Percentiles rank a stretch among this genome's conserved stretches.
Conservation (phyloP, 1,284 basidiomycete genomes). For the Afroboletus lepidellus region DNA sequence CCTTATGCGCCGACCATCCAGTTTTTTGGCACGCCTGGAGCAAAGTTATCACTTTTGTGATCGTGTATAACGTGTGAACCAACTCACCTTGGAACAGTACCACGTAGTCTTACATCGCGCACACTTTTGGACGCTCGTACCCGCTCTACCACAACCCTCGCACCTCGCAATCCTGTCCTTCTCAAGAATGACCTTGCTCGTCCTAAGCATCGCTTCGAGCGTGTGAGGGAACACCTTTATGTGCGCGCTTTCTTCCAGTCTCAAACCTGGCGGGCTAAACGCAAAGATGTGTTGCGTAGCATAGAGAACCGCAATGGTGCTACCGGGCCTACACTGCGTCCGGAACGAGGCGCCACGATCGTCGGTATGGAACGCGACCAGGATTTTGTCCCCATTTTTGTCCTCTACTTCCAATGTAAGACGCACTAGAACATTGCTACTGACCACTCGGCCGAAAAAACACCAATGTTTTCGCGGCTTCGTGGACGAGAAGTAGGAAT, state of each 20-base stretch:
- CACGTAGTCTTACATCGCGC: slow-evolving; percentile 28
- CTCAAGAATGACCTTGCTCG: slow-evolving; percentile 25
- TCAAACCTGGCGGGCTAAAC: slow-evolving; percentile 31
- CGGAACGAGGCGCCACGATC: slow-evolving; percentile 29
- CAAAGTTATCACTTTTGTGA: slow-evolving; percentile 6
- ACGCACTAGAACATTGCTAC: slow-evolving; percentile 23
- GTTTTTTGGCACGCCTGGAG: slow-evolving; percentile 25
- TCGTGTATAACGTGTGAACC: neutral
- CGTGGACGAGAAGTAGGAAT: slow-evolving; percentile 21
- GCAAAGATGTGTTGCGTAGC: slow-evolving; percentile 31
- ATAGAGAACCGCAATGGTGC: slow-evolving; percentile 33
- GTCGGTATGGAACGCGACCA: slow-evolving; percentile 34
- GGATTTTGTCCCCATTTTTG: slow-evolving; percentile 24
- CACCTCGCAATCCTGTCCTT: slow-evolving; percentile 21
- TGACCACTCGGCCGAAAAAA: slow-evolving; percentile 29
- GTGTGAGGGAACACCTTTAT: slow-evolving; percentile 32
- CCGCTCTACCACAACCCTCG: slow-evolving; percentile 22
- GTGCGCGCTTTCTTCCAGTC: slow-evolving; percentile 23
- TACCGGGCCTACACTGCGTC: slow-evolving; percentile 26
- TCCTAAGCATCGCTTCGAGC: slow-evolving; percentile 28
- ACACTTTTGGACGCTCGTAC: slow-evolving; percentile 27
- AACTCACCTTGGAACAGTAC: slow-evolving; percentile 33
- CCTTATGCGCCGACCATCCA: slow-evolving; percentile 26
- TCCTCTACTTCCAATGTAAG: slow-evolving; percentile 30
- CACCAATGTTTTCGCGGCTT: slow-evolving; percentile 32